A percentile compares a stretch with the other conserved stretches of the same genome.
These are phyloP conservation scores for Candida easanensis DNA, from an alignment of 805 yeast species.

Conservation along the genomic window DNA sequence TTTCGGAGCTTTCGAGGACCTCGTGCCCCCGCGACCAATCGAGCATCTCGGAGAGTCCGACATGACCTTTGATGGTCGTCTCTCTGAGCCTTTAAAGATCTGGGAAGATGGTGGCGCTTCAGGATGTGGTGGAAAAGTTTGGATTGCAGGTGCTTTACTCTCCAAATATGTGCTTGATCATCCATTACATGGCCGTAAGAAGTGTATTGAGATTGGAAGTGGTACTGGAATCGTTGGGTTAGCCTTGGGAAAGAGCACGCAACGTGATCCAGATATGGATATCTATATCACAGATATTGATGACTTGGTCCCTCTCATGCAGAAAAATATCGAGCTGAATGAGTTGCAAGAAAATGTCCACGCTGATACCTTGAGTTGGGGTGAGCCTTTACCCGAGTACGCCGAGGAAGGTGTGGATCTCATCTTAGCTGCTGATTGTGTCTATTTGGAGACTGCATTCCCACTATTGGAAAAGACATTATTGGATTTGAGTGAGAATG, in stretches of 20 bases:
- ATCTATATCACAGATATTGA: constrained; percentile 50
- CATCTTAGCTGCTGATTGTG: constrained; percentile 59
- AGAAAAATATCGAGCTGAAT: constrained; percentile 42
- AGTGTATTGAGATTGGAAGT: constrained; percentile 51
- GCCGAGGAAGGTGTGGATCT: constrained; percentile 38
- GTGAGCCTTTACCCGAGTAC: constrained; percentile 36
- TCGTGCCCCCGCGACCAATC: constrained; percentile 33
- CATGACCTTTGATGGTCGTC: constrained; percentile 38
- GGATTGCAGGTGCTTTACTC: constrained; percentile 59
- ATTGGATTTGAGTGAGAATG: constrained; percentile 37
- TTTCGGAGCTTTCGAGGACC: constrained; percentile 25
- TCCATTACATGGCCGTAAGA: constrained; percentile 20
- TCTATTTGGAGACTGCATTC: constrained; percentile 52
- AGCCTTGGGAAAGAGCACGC: constrained; percentile 29
- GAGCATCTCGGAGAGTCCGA: constrained; percentile 37
- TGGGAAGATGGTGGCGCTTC: constrained; percentile 55
- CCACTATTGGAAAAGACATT: constrained; percentile 49
- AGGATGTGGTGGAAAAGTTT: constrained; percentile 63
- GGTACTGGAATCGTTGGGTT: constrained; percentile 59
- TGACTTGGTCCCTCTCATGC: constrained; percentile 45
- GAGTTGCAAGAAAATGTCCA: constrained; percentile 32
- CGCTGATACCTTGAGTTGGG: constrained; percentile 46
- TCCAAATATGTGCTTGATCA: constrained; percentile 41
- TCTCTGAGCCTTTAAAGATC: constrained; percentile 35
- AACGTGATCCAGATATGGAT: constrained; percentile 28